phyloP scores from a whole-genome alignment of 2,329 filamentous ascomycete genomes.

The Colletotrichum gloeosporioides region DNA sequence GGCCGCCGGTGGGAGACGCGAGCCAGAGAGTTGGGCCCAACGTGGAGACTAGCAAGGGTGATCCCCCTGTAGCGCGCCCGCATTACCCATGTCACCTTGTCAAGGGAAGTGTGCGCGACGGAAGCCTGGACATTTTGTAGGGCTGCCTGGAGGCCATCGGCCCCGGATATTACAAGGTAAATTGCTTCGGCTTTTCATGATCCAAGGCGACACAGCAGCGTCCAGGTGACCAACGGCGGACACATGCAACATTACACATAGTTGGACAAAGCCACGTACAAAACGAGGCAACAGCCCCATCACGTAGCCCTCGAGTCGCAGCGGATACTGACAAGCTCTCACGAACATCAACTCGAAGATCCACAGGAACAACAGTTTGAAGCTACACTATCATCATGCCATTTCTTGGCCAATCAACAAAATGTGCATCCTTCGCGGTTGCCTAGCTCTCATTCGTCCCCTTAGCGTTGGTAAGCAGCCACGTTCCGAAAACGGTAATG shows the following conservation, averaged over 20 bases:
- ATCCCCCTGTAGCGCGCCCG: not conserved
- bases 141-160: not conserved
- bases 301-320: not conserved
- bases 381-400: not conserved
- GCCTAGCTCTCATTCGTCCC: not conserved
- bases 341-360: not conserved
- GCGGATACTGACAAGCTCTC: not conserved
- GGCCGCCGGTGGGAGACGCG: not conserved
- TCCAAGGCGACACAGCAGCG: not conserved
- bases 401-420: not conserved
- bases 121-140: not conserved
- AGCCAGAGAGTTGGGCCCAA: not conserved
- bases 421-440: not conserved
- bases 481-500: not conserved
- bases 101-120: not conserved
- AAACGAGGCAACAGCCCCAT: accelerated
- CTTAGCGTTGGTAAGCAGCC: not conserved
- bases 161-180: not conserved
- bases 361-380: not conserved
- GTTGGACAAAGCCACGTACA: not conserved
- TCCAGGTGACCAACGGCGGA: not conserved
- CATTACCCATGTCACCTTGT: not conserved
- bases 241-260: not conserved
- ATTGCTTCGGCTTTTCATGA: not conserved
- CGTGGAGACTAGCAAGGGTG: not conserved